Evolutionary conservation across 306 rosid species (phyloP).

Genomic region (Cucumis hystrix): DNA sequence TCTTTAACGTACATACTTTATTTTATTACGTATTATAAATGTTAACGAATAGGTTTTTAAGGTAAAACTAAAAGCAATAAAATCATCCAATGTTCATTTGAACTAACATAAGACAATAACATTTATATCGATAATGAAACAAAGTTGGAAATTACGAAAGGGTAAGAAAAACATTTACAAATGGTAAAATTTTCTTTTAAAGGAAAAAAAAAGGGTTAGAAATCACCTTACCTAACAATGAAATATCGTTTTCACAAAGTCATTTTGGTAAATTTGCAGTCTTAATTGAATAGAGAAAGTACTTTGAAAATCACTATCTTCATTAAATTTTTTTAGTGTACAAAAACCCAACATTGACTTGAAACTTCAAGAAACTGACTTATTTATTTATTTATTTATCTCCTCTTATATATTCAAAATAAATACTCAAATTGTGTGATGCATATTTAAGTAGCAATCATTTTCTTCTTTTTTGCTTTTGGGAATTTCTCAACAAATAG

Average conservation of each 20-base stretch:
- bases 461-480: not conserved
- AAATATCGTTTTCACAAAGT: not conserved
- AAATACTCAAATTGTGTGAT: not conserved
- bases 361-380: not conserved
- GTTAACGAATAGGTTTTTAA: too few species aligned
- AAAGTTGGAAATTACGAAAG: too few species aligned
- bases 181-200: too few species aligned
- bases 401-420: not conserved
- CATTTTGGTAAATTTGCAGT: not conserved
- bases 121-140: too few species aligned
- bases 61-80: too few species aligned
- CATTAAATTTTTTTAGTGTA: not conserved
- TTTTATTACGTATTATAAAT: too few species aligned
- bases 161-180: too few species aligned
- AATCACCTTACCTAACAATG: not conserved
- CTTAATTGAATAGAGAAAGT: not conserved
- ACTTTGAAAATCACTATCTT: not conserved
- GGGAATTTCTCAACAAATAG: too few species aligned
- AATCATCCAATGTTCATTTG: too few species aligned
- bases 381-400: not conserved
- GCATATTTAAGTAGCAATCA: not conserved
- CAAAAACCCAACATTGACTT: not conserved
- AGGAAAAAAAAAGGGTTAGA: too few species aligned
- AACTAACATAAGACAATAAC: too few species aligned
- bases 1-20: too few species aligned